phyloP scores from a whole-genome alignment of 2,329 filamentous ascomycete genomes.

The Cladosporium sp. region DNA sequence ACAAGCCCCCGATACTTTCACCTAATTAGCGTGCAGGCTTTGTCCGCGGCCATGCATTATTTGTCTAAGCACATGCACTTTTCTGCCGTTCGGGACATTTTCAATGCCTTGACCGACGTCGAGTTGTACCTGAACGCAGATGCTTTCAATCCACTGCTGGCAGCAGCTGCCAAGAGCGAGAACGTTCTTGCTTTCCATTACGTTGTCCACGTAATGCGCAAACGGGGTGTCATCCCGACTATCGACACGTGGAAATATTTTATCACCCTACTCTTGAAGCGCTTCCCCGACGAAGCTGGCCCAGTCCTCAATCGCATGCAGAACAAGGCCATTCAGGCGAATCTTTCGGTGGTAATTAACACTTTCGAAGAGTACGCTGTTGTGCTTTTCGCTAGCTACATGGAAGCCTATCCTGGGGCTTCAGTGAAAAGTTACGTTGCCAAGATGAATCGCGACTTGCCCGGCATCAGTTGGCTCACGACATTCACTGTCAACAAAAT shows the following conservation, averaged over 20 bases:
- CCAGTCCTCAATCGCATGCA: slow-evolving; percentile 20
- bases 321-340: slow-evolving; percentile 16
- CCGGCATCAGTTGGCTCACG: slow-evolving; percentile 21
- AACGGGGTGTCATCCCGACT: slow-evolving; percentile 14
- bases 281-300: slow-evolving; percentile 11
- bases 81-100: slow-evolving; percentile 16
- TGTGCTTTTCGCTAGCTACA: slow-evolving; percentile 12
- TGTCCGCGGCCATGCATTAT: slow-evolving; percentile 18
- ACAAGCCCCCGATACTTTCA: neutral
- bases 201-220: slow-evolving; percentile 21
- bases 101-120: slow-evolving; percentile 14
- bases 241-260: slow-evolving; percentile 22
- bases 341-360: slow-evolving; percentile 12
- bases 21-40: slow-evolving; percentile 15
- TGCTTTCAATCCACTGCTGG: slow-evolving; percentile 22
- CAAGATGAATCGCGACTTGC: neutral
- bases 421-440: slow-evolving; percentile 16
- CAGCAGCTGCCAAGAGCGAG: slow-evolving; percentile 16
- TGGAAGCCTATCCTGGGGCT: neutral
- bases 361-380: slow-evolving; percentile 14
- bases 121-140: slow-evolving; percentile 13
- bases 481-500: slow-evolving; percentile 19
- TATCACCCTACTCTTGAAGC: slow-evolving; percentile 18
- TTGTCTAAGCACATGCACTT: slow-evolving; percentile 16
- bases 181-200: slow-evolving; percentile 26